Conservation (phyloP, 768 basidiomycete genomes). For the Leucocoprinus birnbaumii region DNA sequence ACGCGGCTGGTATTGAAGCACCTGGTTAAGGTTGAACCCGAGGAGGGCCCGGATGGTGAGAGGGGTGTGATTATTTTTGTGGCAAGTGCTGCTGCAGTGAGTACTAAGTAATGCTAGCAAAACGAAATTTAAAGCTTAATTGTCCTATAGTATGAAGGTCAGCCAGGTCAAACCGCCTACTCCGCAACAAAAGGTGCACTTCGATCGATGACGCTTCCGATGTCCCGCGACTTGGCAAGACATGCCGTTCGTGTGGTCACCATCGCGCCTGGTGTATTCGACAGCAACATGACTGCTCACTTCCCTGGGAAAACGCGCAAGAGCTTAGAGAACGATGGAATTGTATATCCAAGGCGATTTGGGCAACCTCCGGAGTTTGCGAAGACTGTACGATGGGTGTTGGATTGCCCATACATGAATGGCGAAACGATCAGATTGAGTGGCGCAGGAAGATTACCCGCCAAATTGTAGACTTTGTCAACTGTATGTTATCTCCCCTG, state of each 20-base stretch:
- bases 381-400: constrained; percentile 43
- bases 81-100: constrained; percentile 51
- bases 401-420: constrained; percentile 53
- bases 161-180: constrained; percentile 57
- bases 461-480: constrained; percentile 25
- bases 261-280: constrained; percentile 55
- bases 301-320: constrained; percentile 33
- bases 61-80: constrained; percentile 58
- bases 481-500: not conserved
- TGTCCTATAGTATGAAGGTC: constrained; percentile 45
- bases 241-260: constrained; percentile 53
- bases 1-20: constrained; percentile 50
- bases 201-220: constrained; percentile 54
- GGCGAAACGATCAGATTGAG: constrained; percentile 49
- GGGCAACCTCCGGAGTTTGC: constrained; percentile 50
- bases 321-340: constrained; percentile 35
- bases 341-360: constrained; percentile 44
- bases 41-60: constrained; percentile 47
- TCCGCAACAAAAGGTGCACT: constrained; percentile 56
- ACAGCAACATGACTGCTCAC: constrained; percentile 38
- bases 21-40: constrained; percentile 43
- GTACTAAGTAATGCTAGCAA: constrained; percentile 12
- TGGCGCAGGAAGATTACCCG: constrained; percentile 38
- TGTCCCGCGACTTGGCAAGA: constrained; percentile 55
- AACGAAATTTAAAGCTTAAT: not conserved